phyloP scores from a whole-genome alignment of 2,329 filamentous ascomycete genomes.

The Pseudocercospora vitis region DNA sequence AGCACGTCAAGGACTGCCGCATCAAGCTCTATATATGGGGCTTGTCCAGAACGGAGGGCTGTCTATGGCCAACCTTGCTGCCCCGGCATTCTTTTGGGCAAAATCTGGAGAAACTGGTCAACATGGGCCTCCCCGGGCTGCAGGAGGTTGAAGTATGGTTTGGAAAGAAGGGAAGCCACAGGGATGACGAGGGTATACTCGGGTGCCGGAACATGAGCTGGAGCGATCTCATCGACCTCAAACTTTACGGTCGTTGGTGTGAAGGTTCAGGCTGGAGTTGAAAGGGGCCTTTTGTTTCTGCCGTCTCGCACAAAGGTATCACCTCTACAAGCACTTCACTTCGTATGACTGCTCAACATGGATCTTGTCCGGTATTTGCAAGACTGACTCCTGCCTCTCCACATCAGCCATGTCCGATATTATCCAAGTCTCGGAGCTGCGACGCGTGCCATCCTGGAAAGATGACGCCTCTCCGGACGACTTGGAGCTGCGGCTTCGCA shows the following conservation, averaged over 20 bases:
- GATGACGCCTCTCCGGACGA: not conserved
- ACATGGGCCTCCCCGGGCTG: not conserved
- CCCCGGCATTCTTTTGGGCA: not conserved
- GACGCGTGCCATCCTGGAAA: not conserved
- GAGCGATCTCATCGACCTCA: not conserved
- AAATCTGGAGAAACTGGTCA: not conserved
- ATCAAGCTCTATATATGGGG: slow-evolving; percentile 1
- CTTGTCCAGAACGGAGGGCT: not conserved
- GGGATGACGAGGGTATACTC: not conserved
- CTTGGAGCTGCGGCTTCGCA: slow-evolving; percentile 3
- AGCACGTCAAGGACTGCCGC: not conserved
- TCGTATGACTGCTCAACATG: no score
- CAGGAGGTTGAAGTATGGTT: not conserved
- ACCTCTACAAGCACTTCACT: no score
- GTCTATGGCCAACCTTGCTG: not conserved
- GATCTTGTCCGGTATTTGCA: not conserved
- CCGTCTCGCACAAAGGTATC: no score
- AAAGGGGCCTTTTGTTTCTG: no score
- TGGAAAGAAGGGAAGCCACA: not conserved
- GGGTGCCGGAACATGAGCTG: not conserved
- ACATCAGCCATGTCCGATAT: not conserved
- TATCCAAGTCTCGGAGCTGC: slow-evolving; percentile 3
- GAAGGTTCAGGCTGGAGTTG: not conserved
- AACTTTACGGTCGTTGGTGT: not conserved
- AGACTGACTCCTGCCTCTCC: not conserved